Conservation (phyloP, 2,329 filamentous ascomycete species). For the Pyrenophora graminea region DNA sequence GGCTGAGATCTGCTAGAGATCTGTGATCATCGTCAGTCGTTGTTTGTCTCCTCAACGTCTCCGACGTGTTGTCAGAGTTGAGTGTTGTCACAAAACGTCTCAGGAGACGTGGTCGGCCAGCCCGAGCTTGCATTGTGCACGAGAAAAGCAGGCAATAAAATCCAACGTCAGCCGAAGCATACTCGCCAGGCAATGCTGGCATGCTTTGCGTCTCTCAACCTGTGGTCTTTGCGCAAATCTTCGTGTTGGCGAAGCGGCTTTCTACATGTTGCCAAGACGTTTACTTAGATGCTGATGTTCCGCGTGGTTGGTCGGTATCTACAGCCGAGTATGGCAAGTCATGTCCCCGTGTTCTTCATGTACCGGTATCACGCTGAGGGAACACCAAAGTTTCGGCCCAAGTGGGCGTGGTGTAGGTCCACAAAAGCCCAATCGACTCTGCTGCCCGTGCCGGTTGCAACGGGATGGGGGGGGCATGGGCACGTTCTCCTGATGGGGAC, state of each 20-base stretch:
- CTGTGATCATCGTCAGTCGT: not conserved
- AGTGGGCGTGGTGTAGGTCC: conserved; percentile 1
- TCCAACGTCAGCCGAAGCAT: not conserved
- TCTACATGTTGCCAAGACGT: not conserved
- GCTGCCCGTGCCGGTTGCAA: conserved; percentile 3
- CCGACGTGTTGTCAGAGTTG: conserved; percentile 7
- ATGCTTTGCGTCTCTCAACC: not conserved
- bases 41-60: not conserved
- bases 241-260: not conserved
- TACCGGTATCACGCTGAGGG: not conserved
- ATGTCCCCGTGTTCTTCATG: conserved; percentile 1
- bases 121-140: too few species aligned
- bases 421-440: not conserved
- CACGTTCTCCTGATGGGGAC: not conserved
- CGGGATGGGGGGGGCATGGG: not conserved
- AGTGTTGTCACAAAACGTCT: conserved; percentile 2
- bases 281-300: not conserved
- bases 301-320: not conserved
- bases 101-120: not conserved
- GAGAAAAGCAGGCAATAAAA: not conserved
- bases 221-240: conserved; percentile 1
- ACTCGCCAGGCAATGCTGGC: not conserved
- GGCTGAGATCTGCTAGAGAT: not conserved
- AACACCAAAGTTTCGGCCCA: not conserved
- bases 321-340: not conserved